Evolutionary conservation across 305 asterid genomes (phyloP).

Genomic region (Solanum chacoense): DNA sequence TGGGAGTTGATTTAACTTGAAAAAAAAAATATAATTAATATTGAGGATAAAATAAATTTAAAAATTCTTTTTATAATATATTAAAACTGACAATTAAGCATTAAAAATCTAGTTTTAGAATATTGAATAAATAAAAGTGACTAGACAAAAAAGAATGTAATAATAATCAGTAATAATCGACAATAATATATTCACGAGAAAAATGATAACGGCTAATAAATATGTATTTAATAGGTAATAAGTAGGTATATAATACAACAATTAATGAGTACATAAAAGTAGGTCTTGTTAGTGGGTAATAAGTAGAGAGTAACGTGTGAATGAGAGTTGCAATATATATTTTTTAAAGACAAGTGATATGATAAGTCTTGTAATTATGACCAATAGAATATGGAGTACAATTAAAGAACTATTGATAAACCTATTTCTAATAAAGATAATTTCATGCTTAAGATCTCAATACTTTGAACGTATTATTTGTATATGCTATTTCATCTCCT

Average conservation of each 20-base stretch:
- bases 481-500: not conserved
- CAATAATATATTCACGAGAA: not conserved
- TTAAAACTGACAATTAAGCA: not conserved
- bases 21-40: not conserved
- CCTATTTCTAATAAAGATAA: too few species aligned
- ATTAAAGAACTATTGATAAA: not conserved
- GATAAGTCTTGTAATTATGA: not conserved
- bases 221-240: not conserved
- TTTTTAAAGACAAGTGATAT: not conserved
- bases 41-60: not conserved
- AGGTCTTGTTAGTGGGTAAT: not conserved
- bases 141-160: not conserved
- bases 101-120: not conserved
- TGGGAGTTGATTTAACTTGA: not conserved
- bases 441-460: not conserved
- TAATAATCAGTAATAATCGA: not conserved
- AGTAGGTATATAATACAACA: not conserved
- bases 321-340: not conserved
- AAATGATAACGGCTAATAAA: not conserved
- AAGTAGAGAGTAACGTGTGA: not conserved
- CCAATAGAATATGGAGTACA: not conserved
- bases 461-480: not conserved
- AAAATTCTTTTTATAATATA: not conserved
- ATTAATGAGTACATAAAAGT: not conserved
- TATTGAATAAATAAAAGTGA: not conserved